phyloP scores from a whole-genome alignment of 495 filamentous ascomycete genomes.

The Apodospora peruviana region DNA sequence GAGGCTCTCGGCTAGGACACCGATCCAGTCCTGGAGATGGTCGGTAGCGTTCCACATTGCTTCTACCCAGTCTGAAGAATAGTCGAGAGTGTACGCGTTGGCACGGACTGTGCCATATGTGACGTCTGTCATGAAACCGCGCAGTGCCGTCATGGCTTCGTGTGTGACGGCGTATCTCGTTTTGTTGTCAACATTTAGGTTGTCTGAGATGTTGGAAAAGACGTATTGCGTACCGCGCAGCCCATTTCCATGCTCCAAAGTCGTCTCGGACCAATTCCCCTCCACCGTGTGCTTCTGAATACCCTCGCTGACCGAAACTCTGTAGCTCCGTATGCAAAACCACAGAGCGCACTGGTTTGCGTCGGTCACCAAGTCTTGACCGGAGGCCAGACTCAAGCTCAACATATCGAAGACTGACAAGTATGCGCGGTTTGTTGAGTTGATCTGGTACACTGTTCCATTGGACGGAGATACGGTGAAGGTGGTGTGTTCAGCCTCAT shows the following conservation, averaged over 20 bases:
- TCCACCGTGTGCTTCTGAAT: slow-evolving; percentile 15
- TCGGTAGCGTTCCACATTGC: slow-evolving; percentile 28
- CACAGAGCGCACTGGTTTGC: slow-evolving; percentile 27
- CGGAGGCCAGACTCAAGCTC: slow-evolving; percentile 13
- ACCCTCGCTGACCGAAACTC: slow-evolving; percentile 22
- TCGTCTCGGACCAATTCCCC: slow-evolving; percentile 25
- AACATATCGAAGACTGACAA: slow-evolving; percentile 33
- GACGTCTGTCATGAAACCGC: slow-evolving; percentile 25
- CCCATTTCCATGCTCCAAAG: slow-evolving; percentile 9
- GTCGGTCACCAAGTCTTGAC: slow-evolving; percentile 2
- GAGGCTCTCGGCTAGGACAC: slow-evolving; percentile 23
- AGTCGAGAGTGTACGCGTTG: slow-evolving; percentile 16
- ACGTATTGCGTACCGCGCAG: slow-evolving; percentile 19
- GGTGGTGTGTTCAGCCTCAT: slow-evolving; percentile 12
- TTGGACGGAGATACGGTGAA: slow-evolving; percentile 28
- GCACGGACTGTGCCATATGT: slow-evolving; percentile 23
- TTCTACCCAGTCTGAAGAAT: slow-evolving; percentile 36
- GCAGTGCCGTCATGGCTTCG: slow-evolving; percentile 22
- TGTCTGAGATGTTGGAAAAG: slow-evolving; percentile 24
- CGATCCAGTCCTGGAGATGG: slow-evolving; percentile 24
- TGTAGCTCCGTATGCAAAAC: slow-evolving; percentile 30
- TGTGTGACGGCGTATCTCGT: slow-evolving; percentile 24
- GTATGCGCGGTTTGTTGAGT: slow-evolving; percentile 15
- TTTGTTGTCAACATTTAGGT: slow-evolving; percentile 20
- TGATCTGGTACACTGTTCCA: slow-evolving; percentile 7